Evolutionary conservation across 495 filamentous ascomycete genomes (phyloP).

Genomic region (Pseudomonodictys pantanalensis): DNA sequence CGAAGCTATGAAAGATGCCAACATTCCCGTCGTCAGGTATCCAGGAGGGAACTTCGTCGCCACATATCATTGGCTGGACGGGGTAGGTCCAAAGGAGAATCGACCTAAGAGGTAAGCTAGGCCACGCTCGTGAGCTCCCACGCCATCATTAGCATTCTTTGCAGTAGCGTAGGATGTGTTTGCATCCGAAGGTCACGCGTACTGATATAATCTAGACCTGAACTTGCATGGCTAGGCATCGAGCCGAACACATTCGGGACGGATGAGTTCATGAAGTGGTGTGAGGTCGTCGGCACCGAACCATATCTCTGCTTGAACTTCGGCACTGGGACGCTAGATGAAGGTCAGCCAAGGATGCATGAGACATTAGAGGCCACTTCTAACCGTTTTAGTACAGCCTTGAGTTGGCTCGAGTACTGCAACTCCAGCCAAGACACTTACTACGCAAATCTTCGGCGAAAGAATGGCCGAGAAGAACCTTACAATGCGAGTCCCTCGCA

Average conservation of each 20-base stretch:
- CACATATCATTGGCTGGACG: constrained; percentile 81
- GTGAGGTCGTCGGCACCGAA: constrained; percentile 63
- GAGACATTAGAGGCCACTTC: neutral
- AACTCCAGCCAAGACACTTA: constrained; percentile 69
- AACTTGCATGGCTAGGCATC: constrained; percentile 70
- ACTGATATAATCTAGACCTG: constrained; percentile 56
- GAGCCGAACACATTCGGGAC: constrained; percentile 78
- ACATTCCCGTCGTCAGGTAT: constrained; percentile 72
- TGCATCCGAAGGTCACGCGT: neutral
- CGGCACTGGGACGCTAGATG: constrained; percentile 70
- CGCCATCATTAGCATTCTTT: neutral
- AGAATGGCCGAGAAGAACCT: constrained; percentile 68
- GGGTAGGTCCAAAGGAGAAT: constrained; percentile 66
- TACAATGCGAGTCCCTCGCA: constrained; percentile 55
- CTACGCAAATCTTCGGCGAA: constrained; percentile 72
- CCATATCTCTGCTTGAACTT: constrained; percentile 76
- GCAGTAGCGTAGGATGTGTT: too few species aligned
- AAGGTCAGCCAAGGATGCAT: constrained; percentile 47
- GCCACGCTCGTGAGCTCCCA: neutral
- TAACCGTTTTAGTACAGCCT: constrained; percentile 41
- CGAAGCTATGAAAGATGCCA: constrained; percentile 63
- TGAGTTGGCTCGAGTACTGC: constrained; percentile 81
- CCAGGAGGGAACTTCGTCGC: constrained; percentile 79
- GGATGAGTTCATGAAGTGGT: constrained; percentile 82
- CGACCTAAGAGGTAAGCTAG: constrained; percentile 52